Evolutionary conservation across 192 early-diverging fungal species (phyloP).

Genomic region (Coemansia sp.): DNA sequence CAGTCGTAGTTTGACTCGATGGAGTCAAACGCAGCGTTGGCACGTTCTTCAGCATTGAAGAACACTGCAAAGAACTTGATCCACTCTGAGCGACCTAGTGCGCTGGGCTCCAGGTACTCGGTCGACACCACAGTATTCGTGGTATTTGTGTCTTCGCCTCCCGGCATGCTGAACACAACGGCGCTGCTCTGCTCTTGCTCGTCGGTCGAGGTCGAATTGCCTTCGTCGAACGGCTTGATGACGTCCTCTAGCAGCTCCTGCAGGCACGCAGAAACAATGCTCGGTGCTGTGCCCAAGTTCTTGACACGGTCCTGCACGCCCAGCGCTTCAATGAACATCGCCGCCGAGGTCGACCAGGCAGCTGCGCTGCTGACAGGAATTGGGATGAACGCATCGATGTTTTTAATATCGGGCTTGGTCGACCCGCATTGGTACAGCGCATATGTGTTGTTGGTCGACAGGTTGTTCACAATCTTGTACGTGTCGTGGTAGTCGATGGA

Average conservation of each 20-base stretch:
- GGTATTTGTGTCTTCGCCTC: constrained; percentile 27
- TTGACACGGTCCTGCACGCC: constrained; percentile 44
- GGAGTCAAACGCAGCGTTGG: constrained; percentile 42
- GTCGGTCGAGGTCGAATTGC: constrained; percentile 33
- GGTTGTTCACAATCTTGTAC: constrained; percentile 54
- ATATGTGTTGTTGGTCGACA: constrained; percentile 45
- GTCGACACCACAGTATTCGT: constrained; percentile 38
- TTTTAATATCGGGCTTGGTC: constrained; percentile 25
- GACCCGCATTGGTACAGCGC: constrained; percentile 51
- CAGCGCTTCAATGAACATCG: constrained; percentile 53
- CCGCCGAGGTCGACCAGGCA: constrained; percentile 43
- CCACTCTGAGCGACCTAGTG: constrained; percentile 56
- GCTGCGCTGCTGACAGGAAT: constrained; percentile 45
- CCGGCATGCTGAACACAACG: constrained; percentile 42
- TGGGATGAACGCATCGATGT: constrained; percentile 31
- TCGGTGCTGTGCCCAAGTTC: constrained; percentile 45
- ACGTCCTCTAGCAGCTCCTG: constrained; percentile 47
- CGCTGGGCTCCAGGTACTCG: constrained; percentile 42
- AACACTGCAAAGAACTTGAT: constrained; percentile 56
- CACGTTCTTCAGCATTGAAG: constrained; percentile 56
- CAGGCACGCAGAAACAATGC: constrained; percentile 53
- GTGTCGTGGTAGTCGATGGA: constrained; percentile 50
- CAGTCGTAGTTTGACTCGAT: constrained; percentile 55
- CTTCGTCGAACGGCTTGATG: constrained; percentile 43
- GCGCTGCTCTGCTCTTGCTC: constrained; percentile 34